Evolutionary conservation across 1,139 yeast genomes (phyloP), one percentile per base, ranked within the genome.

Genomic region (Lodderomyces elongisporus): DNA sequence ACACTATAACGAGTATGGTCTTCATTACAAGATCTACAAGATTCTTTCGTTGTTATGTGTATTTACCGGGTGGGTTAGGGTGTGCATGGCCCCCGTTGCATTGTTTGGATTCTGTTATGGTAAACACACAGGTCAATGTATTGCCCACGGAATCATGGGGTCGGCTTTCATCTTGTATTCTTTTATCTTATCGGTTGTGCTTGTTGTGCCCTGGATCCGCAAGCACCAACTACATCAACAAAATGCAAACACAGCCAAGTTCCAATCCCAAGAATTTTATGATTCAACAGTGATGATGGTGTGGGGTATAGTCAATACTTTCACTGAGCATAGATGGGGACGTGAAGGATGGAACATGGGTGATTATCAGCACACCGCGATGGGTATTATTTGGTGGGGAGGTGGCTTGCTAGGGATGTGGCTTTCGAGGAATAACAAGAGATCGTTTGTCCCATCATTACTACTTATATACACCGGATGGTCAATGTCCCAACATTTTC

Each of bases 111-210:
- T 88, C 42, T 68, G 72, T 76, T 87, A 58, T 76, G 79, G 49
- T 54, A 63, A 38, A 75, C 87, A 62, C 66, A 89, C 48, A 1
- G 97, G 97, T 14, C 97, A 89, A 59, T 89, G 97, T 55, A 73
- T 88, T 31, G 97, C 97, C 0, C 97, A 89, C 55, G 96, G 96
- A 5, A 85, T 89, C 42, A 89, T 89, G 97, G 97, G 97, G 1
- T 72, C 87, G 14, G 81, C 95, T 0, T 89, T 89, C 47, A 72
- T 89, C 10, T 59, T 70, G 4, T 89, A 89, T 54, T 95, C 96
- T 5, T 79, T 81, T 42, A 58, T 85, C 7, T 66, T 85, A 44
- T 57, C 77, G 3, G 54, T 79, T 48, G 79, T 85, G 49, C 66
- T 89, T 37, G 70, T 78, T n/a, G 51, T 80, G 2, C 88, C 91